Evolutionary conservation across 306 rosid genomes (phyloP), one percentile per base, ranked within the genome.

Genomic region (Quercus wislizeni): DNA sequence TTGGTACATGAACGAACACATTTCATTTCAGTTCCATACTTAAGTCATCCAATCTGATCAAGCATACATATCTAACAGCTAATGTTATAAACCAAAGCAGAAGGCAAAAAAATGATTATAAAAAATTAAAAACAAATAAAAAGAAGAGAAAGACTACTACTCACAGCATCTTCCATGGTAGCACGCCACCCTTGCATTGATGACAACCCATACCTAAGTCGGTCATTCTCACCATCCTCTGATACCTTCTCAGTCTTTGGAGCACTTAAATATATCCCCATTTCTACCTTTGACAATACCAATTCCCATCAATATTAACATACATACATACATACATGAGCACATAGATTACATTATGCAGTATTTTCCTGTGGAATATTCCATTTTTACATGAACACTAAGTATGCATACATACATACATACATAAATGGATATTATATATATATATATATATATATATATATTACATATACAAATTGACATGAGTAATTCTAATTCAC

Each of bases 131-230:
- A 64, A 64, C 2, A 17, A 55, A 38, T 10, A 25, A 19, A 46
- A 71, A 18, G 21, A 78, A 58, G 6, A 46, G 64, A 78, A 1
- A 76, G 74, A 68, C 49, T 70, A 85, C 70, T 82, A 87, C 70
- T 82, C 75, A 91, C 99, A 80, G 99, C 97, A 86, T 95, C 99
- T 83, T 95, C 99, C 99, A 95, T 95, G 68, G 98, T 81, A 52
- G 97, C 88, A 77, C 99, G 94, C 98, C 99, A 93, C 17, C 99
- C 99, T 85, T 95, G 99, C 99, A 95, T 93, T 17, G 99, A 95
- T 55, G 99, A 92, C 67, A 88, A 57, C 31, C 98, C 98, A 0
- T 55, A 95, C 54, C 94, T 89, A 80, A 95, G 94, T 79, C 59
- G 87, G 55, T 76, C 90, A 63, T 88, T 93, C 84, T 87, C 97